Evolutionary conservation across 176 grass and related monocot species (phyloP), one percentile per base, ranked within the genome.

Genomic region (Panicum miliaceum): DNA sequence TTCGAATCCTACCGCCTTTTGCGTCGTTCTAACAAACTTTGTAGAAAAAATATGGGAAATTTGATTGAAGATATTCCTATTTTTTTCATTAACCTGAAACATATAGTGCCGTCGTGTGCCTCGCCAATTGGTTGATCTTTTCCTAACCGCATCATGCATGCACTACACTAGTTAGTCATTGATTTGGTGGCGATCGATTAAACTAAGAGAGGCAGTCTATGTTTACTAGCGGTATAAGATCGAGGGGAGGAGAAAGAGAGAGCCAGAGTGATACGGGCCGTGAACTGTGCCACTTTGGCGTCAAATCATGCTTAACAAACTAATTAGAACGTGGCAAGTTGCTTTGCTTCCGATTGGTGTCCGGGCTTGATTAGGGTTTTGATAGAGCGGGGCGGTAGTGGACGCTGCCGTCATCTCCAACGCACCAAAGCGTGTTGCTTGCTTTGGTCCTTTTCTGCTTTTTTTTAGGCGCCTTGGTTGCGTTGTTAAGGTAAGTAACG

Each of bases 291-390:
- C 3, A 22, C 73, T 23, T 77, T 57, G 36, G 29, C 48, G 37
- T 35, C 48, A 68, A 23, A 56, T 77, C 82, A 12, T 45, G 46
- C 11, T 77, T 77, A 41, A 64, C 36, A 34, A 37, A 75, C 59
- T 12, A 56, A 68, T 58, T 25, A 82, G 65, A 76, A 76, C 50
- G 61, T 60, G 85, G 38, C 76, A 61, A 74, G 84, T 74, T 74
- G 84, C 45, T 73, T 54, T 2, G 34, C 10, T 54, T 70, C 40
- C 40, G 8, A 75, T 81, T 58, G 71, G 58, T 27, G 47, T 0
- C 29, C 7, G 58, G 36, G 25, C 57, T 29, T 20, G 19, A 57
- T 86, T 41, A n/a, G 3, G 43, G 82, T 8, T 40, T 64, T 19
- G 46, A 12, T n/a, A 32, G 42, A 67, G 58, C 4, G 42, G 64